These are phyloP conservation scores for Camellia japonica DNA, from an alignment of 148 eudicot genomes.

Conservation along the genomic window DNA sequence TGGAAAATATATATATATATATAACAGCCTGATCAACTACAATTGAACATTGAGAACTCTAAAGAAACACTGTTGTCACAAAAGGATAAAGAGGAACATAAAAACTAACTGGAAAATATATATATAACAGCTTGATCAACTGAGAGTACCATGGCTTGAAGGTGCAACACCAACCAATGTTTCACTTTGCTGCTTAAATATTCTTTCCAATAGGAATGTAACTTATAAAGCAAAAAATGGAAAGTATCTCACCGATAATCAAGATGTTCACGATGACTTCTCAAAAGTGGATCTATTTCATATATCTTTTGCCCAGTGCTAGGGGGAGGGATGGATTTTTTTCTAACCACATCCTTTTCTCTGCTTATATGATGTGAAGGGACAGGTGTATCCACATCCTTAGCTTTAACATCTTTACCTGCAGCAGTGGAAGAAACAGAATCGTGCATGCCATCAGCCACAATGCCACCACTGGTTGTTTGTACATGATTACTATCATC, in stretches of 20 bases:
- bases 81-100: not conserved
- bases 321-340: constrained; percentile 69
- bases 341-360: constrained; percentile 30
- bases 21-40: not conserved
- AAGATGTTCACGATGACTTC: constrained; percentile 64
- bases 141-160: constrained; percentile 1
- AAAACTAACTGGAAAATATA: not conserved
- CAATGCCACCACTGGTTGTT: constrained; percentile 17
- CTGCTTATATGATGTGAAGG: constrained; percentile 26
- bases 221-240: constrained; percentile 11
- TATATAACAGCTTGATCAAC: not conserved
- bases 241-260: constrained; percentile 71
- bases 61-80: not conserved
- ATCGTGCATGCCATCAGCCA: constrained; percentile 27
- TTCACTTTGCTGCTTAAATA: not conserved
- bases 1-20: not conserved
- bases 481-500: constrained; percentile 22
- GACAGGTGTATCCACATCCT: constrained; percentile 21
- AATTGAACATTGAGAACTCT: not conserved
- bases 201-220: not conserved
- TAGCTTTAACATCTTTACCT: constrained; percentile 33
- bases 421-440: constrained; percentile 23
- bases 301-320: constrained; percentile 82
- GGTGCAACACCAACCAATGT: not conserved
- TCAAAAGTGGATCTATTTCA: constrained; percentile 75